Base-by-base conservation (phyloP, 1,139 yeast genomes). In the Kurtzmaniella quercitrusa region DNA sequence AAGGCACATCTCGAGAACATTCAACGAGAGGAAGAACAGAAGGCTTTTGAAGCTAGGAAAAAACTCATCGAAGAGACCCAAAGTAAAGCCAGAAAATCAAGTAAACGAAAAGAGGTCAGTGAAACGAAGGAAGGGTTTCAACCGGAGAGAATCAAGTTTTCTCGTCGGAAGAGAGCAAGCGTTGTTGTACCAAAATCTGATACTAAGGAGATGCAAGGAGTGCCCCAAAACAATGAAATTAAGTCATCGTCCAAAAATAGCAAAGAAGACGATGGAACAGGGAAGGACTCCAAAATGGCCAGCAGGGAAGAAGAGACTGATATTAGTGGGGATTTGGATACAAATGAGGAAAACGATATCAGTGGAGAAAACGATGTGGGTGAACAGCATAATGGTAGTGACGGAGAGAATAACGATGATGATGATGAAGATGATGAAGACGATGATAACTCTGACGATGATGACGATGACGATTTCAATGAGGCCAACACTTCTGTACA, bases 1-100 rank as follows among this genome's bases (percentile, higher is more conserved):
- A 64, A 58, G 46, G 76, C 74, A 2, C 77, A 72, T 46, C 55
- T 69, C n/a, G 78, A 72, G 42, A 73, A 73, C 45, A 58, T 73
- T 23, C 77, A 71, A 51, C 57, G 65, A 43, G 78, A 73, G 52
- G 78, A 73, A 54, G 78, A 72, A 36, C 72, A 67, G 42, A 53
- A 68, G 37, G 62, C 66, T 0, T 66, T 68, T 37, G 74, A 69
- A 39, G 62, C 65, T 1, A 59, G 74, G 45, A 68, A 68, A 52
- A 63, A 54, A 47, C 51, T 59, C 42, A 55, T 66, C 36, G 73
- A 68, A 47, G 67, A 59, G 19, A 52, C 61, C 41, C 50, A 44
- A 41, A 45, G 46, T 36, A 40, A 45, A 46, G 30, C 46, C 36
- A 38, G 45, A 40, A 33, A 42, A 36, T 37, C 23, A 38, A 18